A percentile compares a stretch with the other conserved stretches of the same genome.
Evolutionary conservation across 2,329 filamentous ascomycete species (phyloP).

Genomic region (Juglanconis juglandina): DNA sequence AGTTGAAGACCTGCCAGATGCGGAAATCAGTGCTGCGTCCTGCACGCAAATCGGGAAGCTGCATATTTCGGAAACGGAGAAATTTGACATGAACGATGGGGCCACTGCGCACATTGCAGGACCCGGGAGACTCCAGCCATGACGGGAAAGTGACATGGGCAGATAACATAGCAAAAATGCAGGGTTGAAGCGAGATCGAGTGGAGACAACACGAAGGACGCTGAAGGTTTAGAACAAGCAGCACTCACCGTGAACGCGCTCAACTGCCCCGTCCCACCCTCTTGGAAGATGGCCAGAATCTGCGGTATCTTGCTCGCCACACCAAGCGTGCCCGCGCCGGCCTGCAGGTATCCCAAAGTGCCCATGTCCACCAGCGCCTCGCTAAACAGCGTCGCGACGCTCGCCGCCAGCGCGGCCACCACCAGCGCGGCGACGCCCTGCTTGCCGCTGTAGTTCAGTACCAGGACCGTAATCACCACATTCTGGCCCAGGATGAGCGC

Average conservation of each 20-base stretch:
- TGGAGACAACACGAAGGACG: not conserved
- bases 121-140: not conserved
- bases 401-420: conserved; percentile 70
- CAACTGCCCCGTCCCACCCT: conserved; percentile 90
- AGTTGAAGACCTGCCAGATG: conserved; percentile 88
- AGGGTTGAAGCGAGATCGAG: not conserved
- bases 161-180: not conserved
- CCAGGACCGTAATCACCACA: conserved; percentile 79
- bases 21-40: conserved; percentile 10
- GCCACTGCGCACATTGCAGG: not conserved
- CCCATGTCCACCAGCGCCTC: conserved; percentile 62
- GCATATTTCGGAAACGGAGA: not conserved
- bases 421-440: conserved; percentile 69
- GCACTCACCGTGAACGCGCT: conserved; percentile 86
- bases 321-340: conserved; percentile 75
- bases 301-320: conserved; percentile 92
- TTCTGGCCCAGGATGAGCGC: conserved; percentile 91
- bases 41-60: not conserved
- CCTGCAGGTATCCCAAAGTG: conserved; percentile 72
- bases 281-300: conserved; percentile 78
- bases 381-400: conserved; percentile 67
- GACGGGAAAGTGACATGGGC: conserved; percentile 4
- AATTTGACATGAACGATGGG: not conserved
- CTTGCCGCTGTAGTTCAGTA: conserved; percentile 77
- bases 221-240: not conserved